Evolutionary conservation across 1,139 yeast species (phyloP), one percentile per base, ranked within the genome.

Genomic region (Yamadazyma atmosphaerica): DNA sequence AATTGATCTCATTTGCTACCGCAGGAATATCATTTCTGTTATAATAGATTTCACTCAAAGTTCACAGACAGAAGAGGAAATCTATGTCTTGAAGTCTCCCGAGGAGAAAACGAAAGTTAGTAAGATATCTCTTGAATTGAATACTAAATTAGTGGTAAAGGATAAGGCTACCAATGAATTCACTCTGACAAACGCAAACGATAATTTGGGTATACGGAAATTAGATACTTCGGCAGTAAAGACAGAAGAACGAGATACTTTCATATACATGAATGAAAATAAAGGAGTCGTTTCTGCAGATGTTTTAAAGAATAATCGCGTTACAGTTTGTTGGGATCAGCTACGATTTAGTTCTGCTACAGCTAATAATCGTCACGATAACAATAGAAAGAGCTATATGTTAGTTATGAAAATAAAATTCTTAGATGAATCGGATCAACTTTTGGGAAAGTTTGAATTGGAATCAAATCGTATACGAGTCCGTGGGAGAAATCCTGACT

Each of bases 291-390:
- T 24, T 8, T 8, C 12, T 24, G 6, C 27, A 5, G 16, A 26
- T 4, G 11, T 14, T 12, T 13, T 13, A 14, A 5, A 4, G n/a
- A 26, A 26, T 12, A 14, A 26, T 5, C 5, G 11, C 12, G 8
- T 26, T 5, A 12, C 17, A 7, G 17, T 11, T 12, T 26, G 29
- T 14, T 26, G 29, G 29, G 29, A 26, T 13, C 29, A 26, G 11
- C 14, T 26, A 14, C 5, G 29, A 14, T 26, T 26, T 11, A 26
- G 17, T 13, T 26, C 29, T 26, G 29, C 29, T 14, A 26, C 29
- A 5, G 29, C 17, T 11, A 26, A 26, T 14, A 26, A 26, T 11
- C 29, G 29, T 26, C 29, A 26, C 11, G 29, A 26, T 26, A 26
- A 12, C n/a, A 17, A 14, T 14, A 26, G 14, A 11, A 26, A 26